Base-by-base conservation (phyloP, 179 eudicot genomes). In the Corrigiola litoralis region DNA sequence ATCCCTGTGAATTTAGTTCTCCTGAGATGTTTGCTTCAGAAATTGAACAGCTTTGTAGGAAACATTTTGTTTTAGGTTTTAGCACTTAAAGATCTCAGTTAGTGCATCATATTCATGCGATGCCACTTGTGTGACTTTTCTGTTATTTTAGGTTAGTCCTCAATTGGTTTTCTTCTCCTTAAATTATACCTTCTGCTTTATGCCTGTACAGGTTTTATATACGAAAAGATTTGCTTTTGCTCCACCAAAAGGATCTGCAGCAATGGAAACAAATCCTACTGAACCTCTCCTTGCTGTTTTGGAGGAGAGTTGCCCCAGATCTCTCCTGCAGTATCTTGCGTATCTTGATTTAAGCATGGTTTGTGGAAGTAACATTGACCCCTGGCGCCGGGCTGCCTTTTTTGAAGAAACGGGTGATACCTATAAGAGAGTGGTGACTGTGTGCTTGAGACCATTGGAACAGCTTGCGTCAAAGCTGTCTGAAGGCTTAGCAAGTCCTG, bases 321-420 rank as follows among this genome's bases (percentile, higher is more conserved):
- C 92, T 53, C 85, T 94, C 54, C 36, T 83, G 61, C 94, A 82
- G 66, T 75, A 86, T 78, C 90, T 88, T 77, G 99, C 96, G 16
- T 88, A 90, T 71, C 86, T 90, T 68, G 99, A 94, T 81, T 81
- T 94, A 18, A 75, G 80, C 51, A 90, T 90, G 96, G 90, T 94
- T 24, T 87, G 96, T 86, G 95, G 89, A 58, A 82, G 82, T 58
- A 88, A 90, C 72, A 84, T 82, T 53, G 96, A 94, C 57, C 78
- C 80, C 4, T 94, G 99, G 99, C 89, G 95, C 29, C 89, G 99
- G 47, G 94, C 95, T 66, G 96, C 99, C 20, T 88, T 94, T 62
- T 94, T 84, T 69, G 99, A 90, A 70, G 97, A 94, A 78, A 87
- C 87, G 65, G 96, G 97, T 52, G 99, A 83, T 48, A 86, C 96